These are phyloP conservation scores for Colletotrichum tanaceti DNA, from an alignment of 2,329 filamentous ascomycete species.

Conservation along the genomic window DNA sequence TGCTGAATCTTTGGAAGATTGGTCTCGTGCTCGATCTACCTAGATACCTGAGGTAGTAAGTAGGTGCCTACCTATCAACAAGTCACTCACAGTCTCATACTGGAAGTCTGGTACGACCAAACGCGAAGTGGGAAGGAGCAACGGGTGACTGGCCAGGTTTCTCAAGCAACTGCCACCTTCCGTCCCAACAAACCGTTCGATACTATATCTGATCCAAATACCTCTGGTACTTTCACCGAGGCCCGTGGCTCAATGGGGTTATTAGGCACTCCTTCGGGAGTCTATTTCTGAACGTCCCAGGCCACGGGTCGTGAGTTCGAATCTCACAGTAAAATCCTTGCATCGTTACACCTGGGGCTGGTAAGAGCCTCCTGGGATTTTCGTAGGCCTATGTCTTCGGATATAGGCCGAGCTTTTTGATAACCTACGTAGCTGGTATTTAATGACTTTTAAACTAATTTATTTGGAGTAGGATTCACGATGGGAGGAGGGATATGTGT, in stretches of 20 bases:
- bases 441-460: neutral
- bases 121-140: neutral
- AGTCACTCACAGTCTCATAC: no score
- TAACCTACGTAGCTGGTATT: neutral
- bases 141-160: neutral
- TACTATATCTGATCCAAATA: no score
- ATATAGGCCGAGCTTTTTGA: neutral
- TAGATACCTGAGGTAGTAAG: no score
- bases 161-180: neutral
- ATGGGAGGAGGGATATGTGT: neutral
- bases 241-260: neutral
- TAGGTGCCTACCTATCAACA: no score
- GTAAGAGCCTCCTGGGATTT: conserved; percentile 9
- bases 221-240: neutral
- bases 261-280: neutral
- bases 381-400: neutral
- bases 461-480: neutral
- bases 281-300: neutral
- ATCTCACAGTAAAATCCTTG: neutral
- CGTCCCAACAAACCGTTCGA: neutral
- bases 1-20: no score
- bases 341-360: conserved; percentile 5
- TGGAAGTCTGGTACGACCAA: neutral
- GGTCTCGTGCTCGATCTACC: no score
- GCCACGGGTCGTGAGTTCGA: conserved; percentile 3